These are phyloP conservation scores for Allantophomopsis lycopodina DNA, from an alignment of 2,329 filamentous ascomycete genomes.

Conservation along the genomic window DNA sequence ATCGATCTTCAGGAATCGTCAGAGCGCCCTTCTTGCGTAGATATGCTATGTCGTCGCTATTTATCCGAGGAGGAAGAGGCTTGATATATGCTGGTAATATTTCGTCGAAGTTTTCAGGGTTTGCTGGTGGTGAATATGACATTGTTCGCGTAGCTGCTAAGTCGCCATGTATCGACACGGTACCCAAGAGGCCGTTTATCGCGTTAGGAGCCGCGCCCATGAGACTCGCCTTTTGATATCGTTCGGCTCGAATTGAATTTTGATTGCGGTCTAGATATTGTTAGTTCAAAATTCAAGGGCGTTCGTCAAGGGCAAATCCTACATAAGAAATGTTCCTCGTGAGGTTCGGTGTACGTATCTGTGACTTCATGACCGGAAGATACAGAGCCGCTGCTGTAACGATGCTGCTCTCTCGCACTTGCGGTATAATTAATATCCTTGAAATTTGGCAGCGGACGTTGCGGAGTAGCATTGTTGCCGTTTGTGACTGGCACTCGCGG, in stretches of 20 bases:
- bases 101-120: slow-evolving; percentile 5
- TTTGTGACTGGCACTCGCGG: too few relatives aligned
- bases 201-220: slow-evolving; percentile 6
- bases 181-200: slow-evolving; percentile 8
- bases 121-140: background rate
- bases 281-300: slow-evolving; percentile 1
- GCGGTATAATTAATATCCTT: background rate
- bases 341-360: slow-evolving; percentile 6
- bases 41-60: slow-evolving; percentile 71
- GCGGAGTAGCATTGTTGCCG: too few relatives aligned
- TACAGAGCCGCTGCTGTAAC: slow-evolving; percentile 9
- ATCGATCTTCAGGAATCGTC: slow-evolving; percentile 51
- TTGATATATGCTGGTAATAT: slow-evolving; percentile 56
- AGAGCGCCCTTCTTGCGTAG: slow-evolving; percentile 75
- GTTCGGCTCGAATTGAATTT: slow-evolving; percentile 7
- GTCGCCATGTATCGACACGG: slow-evolving; percentile 15
- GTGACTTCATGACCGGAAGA: slow-evolving; percentile 5
- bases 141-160: slow-evolving; percentile 2
- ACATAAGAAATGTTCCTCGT: slow-evolving; percentile 18
- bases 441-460: too few relatives aligned
- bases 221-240: slow-evolving; percentile 8
- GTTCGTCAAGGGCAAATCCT: slow-evolving; percentile 4
- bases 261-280: slow-evolving; percentile 11
- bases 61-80: slow-evolving; percentile 63
- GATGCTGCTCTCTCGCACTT: slow-evolving; percentile 5